Conservation (phyloP, 2,329 filamentous ascomycete genomes). For the Xylaria digitata region DNA sequence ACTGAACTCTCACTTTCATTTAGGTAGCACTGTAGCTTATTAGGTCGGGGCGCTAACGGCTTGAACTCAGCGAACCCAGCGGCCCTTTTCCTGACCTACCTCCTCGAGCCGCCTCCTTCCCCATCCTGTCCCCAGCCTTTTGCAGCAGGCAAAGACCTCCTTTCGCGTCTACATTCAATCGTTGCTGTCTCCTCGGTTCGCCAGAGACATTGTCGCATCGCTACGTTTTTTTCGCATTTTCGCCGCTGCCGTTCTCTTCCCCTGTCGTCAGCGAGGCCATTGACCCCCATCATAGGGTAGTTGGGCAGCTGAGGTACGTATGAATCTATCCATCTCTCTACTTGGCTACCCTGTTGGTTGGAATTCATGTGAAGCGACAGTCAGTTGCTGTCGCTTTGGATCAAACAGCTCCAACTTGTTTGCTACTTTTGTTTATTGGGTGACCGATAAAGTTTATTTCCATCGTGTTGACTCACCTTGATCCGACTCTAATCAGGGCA, state of each 20-base stretch:
- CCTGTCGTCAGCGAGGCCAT: conserved; percentile 21
- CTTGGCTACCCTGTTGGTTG: conserved; percentile 1
- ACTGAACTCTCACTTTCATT: conserved; percentile 35
- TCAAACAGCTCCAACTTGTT: background rate
- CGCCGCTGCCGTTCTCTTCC: conserved; percentile 9
- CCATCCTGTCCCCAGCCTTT: conserved; percentile 39
- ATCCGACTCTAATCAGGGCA: conserved; percentile 1
- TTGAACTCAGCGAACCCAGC: conserved; percentile 35
- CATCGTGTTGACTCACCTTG: conserved; percentile 22
- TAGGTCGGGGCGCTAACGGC: conserved; percentile 41
- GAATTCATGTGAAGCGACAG: conserved; percentile 2
- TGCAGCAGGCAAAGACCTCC: conserved; percentile 41
- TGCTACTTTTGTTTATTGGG: background rate
- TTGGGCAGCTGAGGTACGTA: conserved; percentile 39
- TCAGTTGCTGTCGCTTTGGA: conserved; percentile 5
- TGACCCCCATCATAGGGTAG: conserved; percentile 31
- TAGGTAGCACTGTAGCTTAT: conserved; percentile 29
- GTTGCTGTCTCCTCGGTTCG: conserved; percentile 31
- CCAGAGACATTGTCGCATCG: conserved; percentile 37
- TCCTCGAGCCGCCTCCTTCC: conserved; percentile 41
- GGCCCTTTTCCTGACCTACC: conserved; percentile 40
- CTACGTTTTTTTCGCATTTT: conserved; percentile 15
- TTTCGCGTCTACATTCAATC: conserved; percentile 37
- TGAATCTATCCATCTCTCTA: conserved; percentile 6
- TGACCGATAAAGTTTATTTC: background rate